Base-by-base conservation (phyloP, 805 yeast genomes). In the Kodamaea nitidulidarum region DNA sequence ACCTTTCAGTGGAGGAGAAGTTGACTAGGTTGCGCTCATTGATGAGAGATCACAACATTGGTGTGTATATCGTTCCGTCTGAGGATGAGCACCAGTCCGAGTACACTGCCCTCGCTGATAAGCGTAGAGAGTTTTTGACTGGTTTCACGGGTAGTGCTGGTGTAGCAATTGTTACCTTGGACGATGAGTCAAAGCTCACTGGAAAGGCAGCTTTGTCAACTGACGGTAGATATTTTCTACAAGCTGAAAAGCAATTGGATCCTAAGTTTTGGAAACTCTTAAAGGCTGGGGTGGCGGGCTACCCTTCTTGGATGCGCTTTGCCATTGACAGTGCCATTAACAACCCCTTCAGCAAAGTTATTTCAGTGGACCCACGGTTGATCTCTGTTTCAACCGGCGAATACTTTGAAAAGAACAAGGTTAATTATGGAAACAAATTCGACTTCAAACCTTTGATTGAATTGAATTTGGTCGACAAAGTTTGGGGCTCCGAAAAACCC, bases 71-170 rank as follows among this genome's bases (percentile, higher is more conserved):
- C 18, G 76, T 86, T 7, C 88, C 91, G 15, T 81, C 95, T 29
- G 96, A 88, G 57, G 98, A 91, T 56, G 95, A 86, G 51, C 98
- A 91, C 60, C 91, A 84, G 59, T 80, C 90, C 18, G 98, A 91
- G 63, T 90, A 90, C 52, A 91, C 91, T 6, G 75, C 93, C 0
- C 65, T 73, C 1, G 77, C 82, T 10, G 98, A 91, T 58, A 86
- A 83, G 56, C 76, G 96, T 50, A 71, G 97, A 41, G 83, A 78
- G 39, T 91, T 73, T 51, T 83, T 91, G 18, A 75, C 90, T 5
- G 97, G 88, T 0, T 91, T 91, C 63, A 83, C 91, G 9, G 98
- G 98, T 1, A 81, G 91, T 35, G 95, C 97, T 2, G 98, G 98
- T 16, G 67, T 87, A 15, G 97, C 96, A 1, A 74, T 93, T n/a